Evolutionary conservation across 345 rosid genomes (phyloP).

Genomic region (Brassica cretica): DNA sequence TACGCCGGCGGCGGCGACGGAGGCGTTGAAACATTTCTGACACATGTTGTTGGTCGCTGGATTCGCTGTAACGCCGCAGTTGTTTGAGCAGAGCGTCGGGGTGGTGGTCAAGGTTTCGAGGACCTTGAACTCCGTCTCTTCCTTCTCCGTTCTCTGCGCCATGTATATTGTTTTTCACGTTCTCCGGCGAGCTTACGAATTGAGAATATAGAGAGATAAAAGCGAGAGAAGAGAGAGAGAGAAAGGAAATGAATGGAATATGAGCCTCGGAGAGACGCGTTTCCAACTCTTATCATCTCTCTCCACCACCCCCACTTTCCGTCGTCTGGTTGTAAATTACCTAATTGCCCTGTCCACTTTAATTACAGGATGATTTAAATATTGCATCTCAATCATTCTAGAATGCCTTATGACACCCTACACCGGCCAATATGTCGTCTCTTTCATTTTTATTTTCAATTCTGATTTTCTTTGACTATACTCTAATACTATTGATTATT

Average conservation of each 20-base stretch:
- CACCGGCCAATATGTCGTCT: constrained; percentile 11
- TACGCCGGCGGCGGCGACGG: constrained; percentile 38
- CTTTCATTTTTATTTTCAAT: not conserved
- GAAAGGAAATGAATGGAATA: constrained; percentile 42
- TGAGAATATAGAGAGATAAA: not conserved
- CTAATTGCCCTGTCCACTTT: constrained; percentile 39
- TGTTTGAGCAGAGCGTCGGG: constrained; percentile 61
- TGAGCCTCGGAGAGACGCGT: constrained; percentile 91
- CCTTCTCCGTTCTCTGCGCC: constrained; percentile 91
- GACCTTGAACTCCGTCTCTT: constrained; percentile 92
- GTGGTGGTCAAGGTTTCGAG: constrained; percentile 56
- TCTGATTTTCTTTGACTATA: constrained; percentile 10
- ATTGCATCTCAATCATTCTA: constrained; percentile 28
- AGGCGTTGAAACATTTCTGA: constrained; percentile 86
- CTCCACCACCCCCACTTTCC: constrained; percentile 39
- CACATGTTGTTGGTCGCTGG: constrained; percentile 97
- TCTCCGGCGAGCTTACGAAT: constrained; percentile 14
- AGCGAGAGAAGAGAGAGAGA: not conserved
- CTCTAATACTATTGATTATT: not conserved
- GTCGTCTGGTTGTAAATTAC: constrained; percentile 25
- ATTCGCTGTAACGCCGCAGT: constrained; percentile 83
- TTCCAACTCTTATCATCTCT: constrained; percentile 54
- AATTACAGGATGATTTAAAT: constrained; percentile 16
- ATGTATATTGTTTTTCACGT: constrained; percentile 31
- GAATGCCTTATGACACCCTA: constrained; percentile 28